Evolutionary conservation across 352 stramenopile species (phyloP), one percentile per base, ranked within the genome.

Genomic region (Phytopythium delawarense): DNA sequence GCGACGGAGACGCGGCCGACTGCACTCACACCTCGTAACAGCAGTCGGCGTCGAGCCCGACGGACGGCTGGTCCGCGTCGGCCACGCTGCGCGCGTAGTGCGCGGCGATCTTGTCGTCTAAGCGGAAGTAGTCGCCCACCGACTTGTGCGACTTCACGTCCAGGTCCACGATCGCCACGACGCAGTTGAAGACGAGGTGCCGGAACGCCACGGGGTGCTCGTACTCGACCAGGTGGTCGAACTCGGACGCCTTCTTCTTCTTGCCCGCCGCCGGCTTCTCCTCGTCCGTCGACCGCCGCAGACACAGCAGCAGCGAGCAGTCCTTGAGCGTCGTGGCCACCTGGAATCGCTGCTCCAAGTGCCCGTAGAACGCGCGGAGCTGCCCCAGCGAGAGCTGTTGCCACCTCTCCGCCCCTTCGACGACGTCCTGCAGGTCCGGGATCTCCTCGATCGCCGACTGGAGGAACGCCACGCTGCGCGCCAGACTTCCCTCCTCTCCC

Each of bases 81-180:
- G 84, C 81, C 55, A 78, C 72, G 57, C 45, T 59, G 21, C 72
- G 61, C 52, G 13, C 35, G 57, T 85, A 91, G 63, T 89, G 81
- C 57, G 70, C 65, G 37, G 79, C 79, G 25, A 95, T 95, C 69
- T 87, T 87, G 48, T 91, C 73, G 65, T 96, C 87, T 23, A 94
- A 67, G 7, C 75, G 74, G 64, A 86, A 91, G 69, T 94, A 96
- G 63, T 91, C 78, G 40, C 78, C 75, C 49, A 96, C 76, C 12
- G 84, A 91, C 65, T 94, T 94, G 79, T 94, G 83, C 51, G 83
- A 88, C 71, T 95, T 96, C 64, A 91, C 75, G 59, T 96, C 87
- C 54, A 96, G 61, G 58, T 96, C 86, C 51, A 95, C 87, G 56
- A 96, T 83, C 0, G 84, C 87, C 53, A 94, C 76, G 21, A 92